Evolutionary conservation across 2,329 filamentous ascomycete species (phyloP).

Genomic region (Bretziella fagacearum): DNA sequence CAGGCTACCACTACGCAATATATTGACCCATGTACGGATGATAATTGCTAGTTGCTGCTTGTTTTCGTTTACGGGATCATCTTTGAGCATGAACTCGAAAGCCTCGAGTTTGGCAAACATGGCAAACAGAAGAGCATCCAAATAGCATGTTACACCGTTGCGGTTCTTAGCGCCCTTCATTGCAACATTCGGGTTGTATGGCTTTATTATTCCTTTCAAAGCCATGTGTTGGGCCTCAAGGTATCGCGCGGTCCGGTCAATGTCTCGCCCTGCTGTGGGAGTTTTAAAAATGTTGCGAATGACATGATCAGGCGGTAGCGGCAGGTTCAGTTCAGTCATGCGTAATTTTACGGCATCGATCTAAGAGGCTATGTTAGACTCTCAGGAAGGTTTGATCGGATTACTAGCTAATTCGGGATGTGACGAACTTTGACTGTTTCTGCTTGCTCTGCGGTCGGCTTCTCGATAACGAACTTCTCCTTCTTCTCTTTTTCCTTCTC

Average conservation of each 20-base stretch:
- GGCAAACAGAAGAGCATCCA: slow-evolving; percentile 80
- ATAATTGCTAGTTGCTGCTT: slow-evolving; percentile 60
- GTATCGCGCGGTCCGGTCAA: slow-evolving; percentile 58
- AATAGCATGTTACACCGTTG: slow-evolving; percentile 77
- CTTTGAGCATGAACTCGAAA: slow-evolving; percentile 84
- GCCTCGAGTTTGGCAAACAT: slow-evolving; percentile 87
- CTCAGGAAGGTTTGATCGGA: no score
- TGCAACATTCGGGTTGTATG: slow-evolving; percentile 52
- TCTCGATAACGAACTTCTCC: slow-evolving; percentile 18
- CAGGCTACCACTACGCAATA: slow-evolving; percentile 68
- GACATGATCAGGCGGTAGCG: slow-evolving; percentile 38
- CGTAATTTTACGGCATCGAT: slow-evolving; percentile 26
- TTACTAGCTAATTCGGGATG: background rate
- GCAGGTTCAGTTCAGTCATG: slow-evolving; percentile 28
- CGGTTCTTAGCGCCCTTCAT: slow-evolving; percentile 80
- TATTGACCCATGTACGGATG: slow-evolving; percentile 80
- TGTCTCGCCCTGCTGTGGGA: slow-evolving; percentile 49
- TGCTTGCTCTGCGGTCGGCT: slow-evolving; percentile 36
- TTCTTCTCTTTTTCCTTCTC: slow-evolving; percentile 5
- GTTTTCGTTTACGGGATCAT: slow-evolving; percentile 51
- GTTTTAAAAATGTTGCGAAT: slow-evolving; percentile 39
- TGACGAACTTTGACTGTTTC: slow-evolving; percentile 23
- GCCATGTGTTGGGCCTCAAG: slow-evolving; percentile 66
- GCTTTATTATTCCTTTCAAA: slow-evolving; percentile 58
- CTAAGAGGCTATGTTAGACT: slow-evolving; percentile 19